Conservation (phyloP, 495 filamentous ascomycete genomes). For the Pseudomonodictys pantanalensis region DNA sequence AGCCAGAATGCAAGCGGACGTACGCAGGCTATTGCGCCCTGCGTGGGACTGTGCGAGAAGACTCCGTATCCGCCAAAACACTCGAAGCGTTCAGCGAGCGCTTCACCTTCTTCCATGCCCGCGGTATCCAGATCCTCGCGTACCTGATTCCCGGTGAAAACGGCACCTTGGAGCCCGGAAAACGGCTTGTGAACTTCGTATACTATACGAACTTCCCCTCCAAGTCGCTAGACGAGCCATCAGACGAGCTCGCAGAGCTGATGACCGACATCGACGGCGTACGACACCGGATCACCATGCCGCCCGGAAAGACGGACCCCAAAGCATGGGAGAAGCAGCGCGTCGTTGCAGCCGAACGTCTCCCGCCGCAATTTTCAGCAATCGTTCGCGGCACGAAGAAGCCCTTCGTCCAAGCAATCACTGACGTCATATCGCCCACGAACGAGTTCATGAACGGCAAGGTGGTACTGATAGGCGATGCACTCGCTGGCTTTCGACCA, state of each 20-base stretch:
- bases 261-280: slow-evolving; percentile 53
- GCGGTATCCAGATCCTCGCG: slow-evolving; percentile 53
- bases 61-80: slow-evolving; percentile 34
- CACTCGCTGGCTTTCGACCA: slow-evolving; percentile 55
- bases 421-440: slow-evolving; percentile 49
- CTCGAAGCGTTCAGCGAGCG: slow-evolving; percentile 33
- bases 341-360: slow-evolving; percentile 40
- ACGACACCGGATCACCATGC: slow-evolving; percentile 49
- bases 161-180: slow-evolving; percentile 44
- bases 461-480: slow-evolving; percentile 56
- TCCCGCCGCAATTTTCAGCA: slow-evolving; percentile 55
- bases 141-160: slow-evolving; percentile 45
- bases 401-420: slow-evolving; percentile 57
- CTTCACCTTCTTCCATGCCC: slow-evolving; percentile 27
- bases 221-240: slow-evolving; percentile 31
- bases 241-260: slow-evolving; percentile 48
- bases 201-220: slow-evolving; percentile 56
- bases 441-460: slow-evolving; percentile 50
- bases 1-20: slow-evolving; percentile 47
- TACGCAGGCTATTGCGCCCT: slow-evolving; percentile 58
- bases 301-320: slow-evolving; percentile 47
- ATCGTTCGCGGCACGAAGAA: slow-evolving; percentile 47
- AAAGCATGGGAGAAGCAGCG: slow-evolving; percentile 48
- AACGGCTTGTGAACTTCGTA: slow-evolving; percentile 55
- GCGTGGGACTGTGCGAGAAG: slow-evolving; percentile 52